phyloP scores from a whole-genome alignment of 345 rosid genomes.

The Schrenkiella parvula region DNA sequence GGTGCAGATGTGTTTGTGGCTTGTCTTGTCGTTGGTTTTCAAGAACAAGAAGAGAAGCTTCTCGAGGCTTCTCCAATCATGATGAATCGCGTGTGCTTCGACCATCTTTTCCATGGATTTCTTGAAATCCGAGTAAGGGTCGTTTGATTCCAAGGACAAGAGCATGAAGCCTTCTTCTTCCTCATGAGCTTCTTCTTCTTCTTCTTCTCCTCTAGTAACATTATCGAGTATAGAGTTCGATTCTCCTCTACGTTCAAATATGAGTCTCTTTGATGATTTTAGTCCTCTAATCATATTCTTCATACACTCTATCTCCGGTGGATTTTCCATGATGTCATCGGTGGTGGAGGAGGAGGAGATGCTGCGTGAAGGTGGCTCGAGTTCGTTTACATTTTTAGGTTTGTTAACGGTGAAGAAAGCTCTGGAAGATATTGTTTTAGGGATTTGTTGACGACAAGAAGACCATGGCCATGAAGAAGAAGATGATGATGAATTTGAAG shows the following conservation, averaged over 20 bases:
- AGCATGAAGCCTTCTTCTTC: constrained; percentile 59
- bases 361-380: constrained; percentile 62
- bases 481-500: constrained; percentile 22
- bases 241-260: constrained; percentile 57
- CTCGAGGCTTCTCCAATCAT: constrained; percentile 70
- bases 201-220: constrained; percentile 19
- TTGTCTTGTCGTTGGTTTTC: constrained; percentile 61
- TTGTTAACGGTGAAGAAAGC: constrained; percentile 56
- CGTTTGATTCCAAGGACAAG: constrained; percentile 66
- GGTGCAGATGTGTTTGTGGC: constrained; percentile 64
- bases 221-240: constrained; percentile 67
- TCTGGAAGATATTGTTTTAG: constrained; percentile 7
- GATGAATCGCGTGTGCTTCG: constrained; percentile 50
- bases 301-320: constrained; percentile 30
- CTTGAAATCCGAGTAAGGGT: constrained; percentile 76
- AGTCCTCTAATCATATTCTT: constrained; percentile 56
- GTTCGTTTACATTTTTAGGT: constrained; percentile 20
- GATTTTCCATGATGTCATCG: neutral
- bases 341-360: constrained; percentile 41
- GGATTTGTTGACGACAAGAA: constrained; percentile 37
- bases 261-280: constrained; percentile 64
- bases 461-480: constrained; percentile 14
- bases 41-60: constrained; percentile 78
- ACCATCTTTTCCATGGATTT: constrained; percentile 96
- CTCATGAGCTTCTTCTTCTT: neutral